Base-by-base conservation (phyloP, 495 filamentous ascomycete genomes). In the Cercophora sp. region DNA sequence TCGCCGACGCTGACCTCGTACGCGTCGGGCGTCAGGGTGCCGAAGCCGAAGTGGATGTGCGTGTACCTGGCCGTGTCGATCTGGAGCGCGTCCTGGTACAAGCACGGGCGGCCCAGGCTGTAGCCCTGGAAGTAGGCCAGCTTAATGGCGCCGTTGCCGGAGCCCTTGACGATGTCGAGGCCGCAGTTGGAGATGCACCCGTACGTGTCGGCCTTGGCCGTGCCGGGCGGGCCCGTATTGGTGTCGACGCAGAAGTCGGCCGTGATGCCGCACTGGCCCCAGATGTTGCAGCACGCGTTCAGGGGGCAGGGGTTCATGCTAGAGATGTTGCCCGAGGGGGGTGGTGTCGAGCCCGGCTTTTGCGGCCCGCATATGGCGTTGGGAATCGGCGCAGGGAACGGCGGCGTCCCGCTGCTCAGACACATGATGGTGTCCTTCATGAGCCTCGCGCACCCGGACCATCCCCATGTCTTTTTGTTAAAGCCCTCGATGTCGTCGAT, bases 401-500 rank as follows among this genome's bases (percentile, higher is more conserved):
- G 75, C 2, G 78, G 60, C 0, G 22, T 24, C 5, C 79, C 79
- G 1, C 55, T 53, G 55, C 75, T 79, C 1, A 82, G 35, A 53
- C 79, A 80, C 18, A 82, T 77, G 10, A 47, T 48, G 9, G 52
- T 27, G 8, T 47, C 57, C 0, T 26, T 26, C 25, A 58, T 34
- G 1, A 80, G 53, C 11, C 35, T 25, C 8, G 48, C 42, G 57
- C 79, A 81, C 37, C 71, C 76, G n/a, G 43, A 57, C 76, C 76
- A 81, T 23, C 65, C 76, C 76, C 78, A 81, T 11, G 72, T 79
- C 0, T 68, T 52, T n/a, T 62, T 63, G 61, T 79, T 79, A 40
- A 52, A 75, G 0, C 11, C 32, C 8, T 70, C 62, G 5, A 79
- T 54, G 1, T 75, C 53, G 5, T 52, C 61, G 10, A 55, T 50